These are phyloP conservation scores for Filosporella fistucella DNA, from an alignment of 495 filamentous ascomycete species.

Conservation along the genomic window DNA sequence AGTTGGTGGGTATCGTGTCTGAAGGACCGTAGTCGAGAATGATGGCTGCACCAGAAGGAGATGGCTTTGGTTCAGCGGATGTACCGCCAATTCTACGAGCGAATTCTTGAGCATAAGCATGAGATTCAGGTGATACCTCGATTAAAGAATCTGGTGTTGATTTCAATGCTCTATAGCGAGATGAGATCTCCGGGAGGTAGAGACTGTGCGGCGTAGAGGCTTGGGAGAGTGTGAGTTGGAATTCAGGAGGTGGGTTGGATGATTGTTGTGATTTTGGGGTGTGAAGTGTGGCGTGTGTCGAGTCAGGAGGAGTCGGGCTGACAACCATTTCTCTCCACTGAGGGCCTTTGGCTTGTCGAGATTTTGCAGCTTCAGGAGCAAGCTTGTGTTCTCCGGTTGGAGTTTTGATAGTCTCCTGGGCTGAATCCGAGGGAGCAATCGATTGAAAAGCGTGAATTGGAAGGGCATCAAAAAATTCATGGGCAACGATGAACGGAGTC, in stretches of 20 bases:
- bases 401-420: slow-evolving; percentile 33
- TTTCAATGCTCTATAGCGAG: slow-evolving; percentile 73
- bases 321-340: slow-evolving; percentile 91
- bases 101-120: slow-evolving; percentile 73
- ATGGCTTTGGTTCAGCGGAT: slow-evolving; percentile 46
- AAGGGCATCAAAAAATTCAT: slow-evolving; percentile 99
- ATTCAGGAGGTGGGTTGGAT: slow-evolving; percentile 59
- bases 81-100: slow-evolving; percentile 76
- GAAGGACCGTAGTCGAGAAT: slow-evolving; percentile 91
- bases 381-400: slow-evolving; percentile 28
- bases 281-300: slow-evolving; percentile 36
- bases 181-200: slow-evolving; percentile 79
- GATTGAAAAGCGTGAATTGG: slow-evolving; percentile 94
- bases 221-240: slow-evolving; percentile 74
- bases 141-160: slow-evolving; percentile 59
- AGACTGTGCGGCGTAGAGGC: slow-evolving; percentile 73
- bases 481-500: slow-evolving; percentile 88
- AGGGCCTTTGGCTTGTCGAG: slow-evolving; percentile 28
- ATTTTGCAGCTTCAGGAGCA: slow-evolving; percentile 12
- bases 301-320: slow-evolving; percentile 53
- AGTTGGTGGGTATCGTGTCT: slow-evolving; percentile 75
- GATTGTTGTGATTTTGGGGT: slow-evolving; percentile 49
- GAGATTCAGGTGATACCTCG: slow-evolving; percentile 83
- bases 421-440: slow-evolving; percentile 42
- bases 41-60: slow-evolving; percentile 75